phyloP scores from a whole-genome alignment of 2,329 filamentous ascomycete species.

The Chaetomiaceae sp. region DNA sequence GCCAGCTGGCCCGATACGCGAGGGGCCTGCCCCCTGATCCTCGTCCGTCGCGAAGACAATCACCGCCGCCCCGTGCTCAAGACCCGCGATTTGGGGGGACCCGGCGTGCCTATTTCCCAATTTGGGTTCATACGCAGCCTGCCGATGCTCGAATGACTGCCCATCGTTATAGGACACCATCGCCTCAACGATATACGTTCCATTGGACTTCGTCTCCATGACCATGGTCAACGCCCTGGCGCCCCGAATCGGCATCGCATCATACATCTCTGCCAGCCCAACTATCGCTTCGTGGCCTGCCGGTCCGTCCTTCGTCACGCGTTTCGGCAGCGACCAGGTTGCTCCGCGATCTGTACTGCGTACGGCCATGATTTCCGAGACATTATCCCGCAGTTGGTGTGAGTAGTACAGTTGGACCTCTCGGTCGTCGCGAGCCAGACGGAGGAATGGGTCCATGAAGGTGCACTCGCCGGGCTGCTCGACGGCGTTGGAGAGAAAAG shows the following conservation, averaged over 20 bases:
- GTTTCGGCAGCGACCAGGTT: conserved; percentile 39
- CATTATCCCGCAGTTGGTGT: conserved; percentile 41
- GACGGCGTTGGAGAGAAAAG: conserved; percentile 40
- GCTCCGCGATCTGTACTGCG: conserved; percentile 39
- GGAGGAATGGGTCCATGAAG: conserved; percentile 49
- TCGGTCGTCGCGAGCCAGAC: conserved; percentile 15
- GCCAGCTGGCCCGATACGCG: conserved; percentile 37
- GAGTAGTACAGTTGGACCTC: conserved; percentile 45
- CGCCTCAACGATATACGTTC: conserved; percentile 41
- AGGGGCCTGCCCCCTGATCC: conserved; percentile 31
- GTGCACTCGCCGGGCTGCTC: conserved; percentile 36
- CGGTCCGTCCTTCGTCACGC: conserved; percentile 34
- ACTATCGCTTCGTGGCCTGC: conserved; percentile 43
- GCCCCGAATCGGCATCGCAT: too few species aligned
- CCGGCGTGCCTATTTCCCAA: conserved; percentile 42
- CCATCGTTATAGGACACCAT: conserved; percentile 43
- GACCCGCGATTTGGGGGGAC: conserved; percentile 42
- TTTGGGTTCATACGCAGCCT: conserved; percentile 39
- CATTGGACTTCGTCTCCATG: conserved; percentile 42
- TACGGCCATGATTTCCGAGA: conserved; percentile 48
- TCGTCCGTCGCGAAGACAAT: conserved; percentile 47
- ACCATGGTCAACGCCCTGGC: conserved; percentile 43
- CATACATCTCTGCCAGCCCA: conserved; percentile 36
- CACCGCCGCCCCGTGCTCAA: conserved; percentile 37
- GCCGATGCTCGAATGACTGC: conserved; percentile 37